Evolutionary conservation across 1,284 basidiomycete species (phyloP).

Genomic region (Ustilago cynodontis): DNA sequence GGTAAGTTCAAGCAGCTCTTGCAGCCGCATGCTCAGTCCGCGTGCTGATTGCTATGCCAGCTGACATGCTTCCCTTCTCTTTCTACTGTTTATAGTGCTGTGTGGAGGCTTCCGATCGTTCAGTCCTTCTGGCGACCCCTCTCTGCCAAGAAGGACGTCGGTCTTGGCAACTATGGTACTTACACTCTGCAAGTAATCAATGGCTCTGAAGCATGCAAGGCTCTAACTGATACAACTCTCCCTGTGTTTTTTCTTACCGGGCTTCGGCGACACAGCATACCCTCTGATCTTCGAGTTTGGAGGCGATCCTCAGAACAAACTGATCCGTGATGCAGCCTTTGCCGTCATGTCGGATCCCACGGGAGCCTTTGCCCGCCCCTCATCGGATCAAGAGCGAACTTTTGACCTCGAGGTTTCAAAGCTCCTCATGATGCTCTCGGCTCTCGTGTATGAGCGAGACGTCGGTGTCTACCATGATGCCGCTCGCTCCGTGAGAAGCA

Average conservation of each 20-base stretch:
- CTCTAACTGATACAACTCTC: neutral
- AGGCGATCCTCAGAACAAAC: conserved; percentile 43
- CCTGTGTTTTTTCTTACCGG: neutral
- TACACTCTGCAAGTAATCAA: neutral
- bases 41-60: neutral
- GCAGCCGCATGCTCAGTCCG: neutral
- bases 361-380: conserved; percentile 20
- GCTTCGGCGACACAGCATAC: conserved; percentile 53
- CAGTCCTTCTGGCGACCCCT: conserved; percentile 25
- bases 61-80: neutral
- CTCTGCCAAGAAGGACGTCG: conserved; percentile 19
- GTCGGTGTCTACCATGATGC: conserved; percentile 24
- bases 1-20: conserved; percentile 14
- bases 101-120: conserved; percentile 37
- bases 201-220: too few relatives aligned
- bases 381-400: conserved; percentile 39
- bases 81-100: conserved; percentile 14
- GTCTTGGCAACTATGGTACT: conserved; percentile 44
- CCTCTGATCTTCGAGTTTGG: conserved; percentile 68
- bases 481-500: conserved; percentile 8
- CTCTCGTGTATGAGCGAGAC: conserved; percentile 52
- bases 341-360: conserved; percentile 49
- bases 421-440: conserved; percentile 43
- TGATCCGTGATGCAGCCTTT: conserved; percentile 61
- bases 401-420: conserved; percentile 58